Base-by-base conservation (phyloP, 352 stramenopile genomes). In the Phytopythium cucurbitacearum region DNA sequence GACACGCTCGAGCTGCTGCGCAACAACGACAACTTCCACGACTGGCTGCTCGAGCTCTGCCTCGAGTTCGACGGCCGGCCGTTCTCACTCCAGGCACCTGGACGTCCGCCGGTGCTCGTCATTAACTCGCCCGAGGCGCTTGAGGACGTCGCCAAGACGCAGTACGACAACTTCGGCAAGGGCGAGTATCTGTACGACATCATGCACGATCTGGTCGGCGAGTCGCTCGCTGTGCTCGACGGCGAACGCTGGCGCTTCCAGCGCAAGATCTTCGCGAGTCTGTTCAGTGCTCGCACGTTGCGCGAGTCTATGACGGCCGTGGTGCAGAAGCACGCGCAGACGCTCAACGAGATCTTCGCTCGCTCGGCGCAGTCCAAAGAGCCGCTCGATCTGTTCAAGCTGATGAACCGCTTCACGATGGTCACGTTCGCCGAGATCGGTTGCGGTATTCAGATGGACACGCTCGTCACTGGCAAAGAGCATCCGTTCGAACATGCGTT, bases 121-220 rank as follows among this genome's bases (percentile, higher is more conserved):
- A 48, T 75, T 12, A 53, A 58, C 16, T 67, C 67, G 43, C 53
- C 65, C 6, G 53, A 70, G 21, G 58, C 64, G 11, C 60, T 71
- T 12, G 65, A 78, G 43, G 56, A 75, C 44, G 65, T 78, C 39
- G 53, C 68, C 8, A 67, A 70, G 48, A 60, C 58, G 35, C 69
- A 86, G 48, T 88, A 85, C 57, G 59, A 71, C 52, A 80, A 71
- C 47, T 91, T 87, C 53, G 62, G 63, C 28, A 87, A 88, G 53
- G 78, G 77, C 21, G 45, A 69, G 16, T 63, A 69, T 38, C 71
- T 83, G 34, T 51, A 65, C 58, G 54, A 72, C 36, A 62, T 73
- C 11, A 66, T 72, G 34, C 64, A 63, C 50, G 65, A 84, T 47
- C 56, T 90, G 53, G 57, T 89, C 8, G 76, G 80, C 41, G 62